A percentile compares a stretch with the other conserved stretches of the same genome.
These are phyloP conservation scores for Fusarium globosum DNA, from an alignment of 2,329 filamentous ascomycete genomes.

Conservation along the genomic window DNA sequence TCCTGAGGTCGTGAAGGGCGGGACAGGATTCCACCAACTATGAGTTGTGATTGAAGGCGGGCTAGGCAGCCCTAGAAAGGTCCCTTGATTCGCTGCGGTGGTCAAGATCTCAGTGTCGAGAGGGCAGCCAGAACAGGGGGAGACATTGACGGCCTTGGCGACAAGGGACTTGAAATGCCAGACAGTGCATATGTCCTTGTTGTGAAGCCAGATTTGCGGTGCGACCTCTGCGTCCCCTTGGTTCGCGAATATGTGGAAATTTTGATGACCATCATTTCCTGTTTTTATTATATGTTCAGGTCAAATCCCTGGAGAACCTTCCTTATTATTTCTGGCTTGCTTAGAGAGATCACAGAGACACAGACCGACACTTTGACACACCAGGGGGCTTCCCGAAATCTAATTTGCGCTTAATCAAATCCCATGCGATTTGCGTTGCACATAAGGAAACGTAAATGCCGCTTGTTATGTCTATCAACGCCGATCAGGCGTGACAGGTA, in stretches of 20 bases:
- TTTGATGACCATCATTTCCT: conserved; percentile 22
- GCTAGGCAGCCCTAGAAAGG: conserved; percentile 1
- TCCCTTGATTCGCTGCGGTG: conserved; percentile 35
- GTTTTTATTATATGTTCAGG: not conserved
- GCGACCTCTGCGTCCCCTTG: conserved; percentile 10
- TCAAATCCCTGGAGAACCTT: not conserved
- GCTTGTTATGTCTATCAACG: conserved; percentile 33
- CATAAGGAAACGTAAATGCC: conserved; percentile 20
- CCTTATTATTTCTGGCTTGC: conserved; percentile 1
- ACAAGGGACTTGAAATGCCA: conserved; percentile 26
- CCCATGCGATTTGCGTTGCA: conserved; percentile 30
- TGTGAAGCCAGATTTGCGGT: conserved; percentile 20
- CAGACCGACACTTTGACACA: conserved; percentile 31
- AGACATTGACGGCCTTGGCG: conserved; percentile 37
- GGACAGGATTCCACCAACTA: not conserved
- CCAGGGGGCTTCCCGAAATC: conserved; percentile 14
- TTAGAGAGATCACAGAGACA: not conserved
- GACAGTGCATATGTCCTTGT: conserved; percentile 23
- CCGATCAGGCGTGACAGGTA: conserved; percentile 32
- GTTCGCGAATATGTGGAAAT: conserved; percentile 15
- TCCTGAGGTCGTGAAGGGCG: not conserved
- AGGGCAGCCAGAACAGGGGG: conserved; percentile 30
- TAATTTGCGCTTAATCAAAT: conserved; percentile 27
- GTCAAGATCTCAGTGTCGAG: conserved; percentile 35
- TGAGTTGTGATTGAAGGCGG: not conserved